Evolutionary conservation across 139 green algal genomes (phyloP).

Genomic region (Chlamydomonas incerta): DNA sequence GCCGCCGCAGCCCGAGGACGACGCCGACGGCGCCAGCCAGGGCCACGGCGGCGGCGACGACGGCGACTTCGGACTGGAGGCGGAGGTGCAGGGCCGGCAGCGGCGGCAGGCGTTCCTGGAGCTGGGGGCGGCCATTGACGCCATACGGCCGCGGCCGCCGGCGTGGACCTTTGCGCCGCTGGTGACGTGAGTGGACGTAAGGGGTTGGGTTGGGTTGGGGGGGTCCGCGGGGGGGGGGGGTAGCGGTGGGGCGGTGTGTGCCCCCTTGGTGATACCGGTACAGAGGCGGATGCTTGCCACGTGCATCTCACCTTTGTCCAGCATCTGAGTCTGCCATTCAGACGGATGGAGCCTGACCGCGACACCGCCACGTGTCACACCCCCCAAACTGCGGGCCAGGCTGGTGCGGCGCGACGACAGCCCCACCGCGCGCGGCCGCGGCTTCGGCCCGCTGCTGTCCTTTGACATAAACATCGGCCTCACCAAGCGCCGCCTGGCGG

Average conservation of each 20-base stretch:
- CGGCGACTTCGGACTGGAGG: neutral
- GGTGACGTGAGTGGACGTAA: constrained; percentile 8
- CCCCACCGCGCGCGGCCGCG: neutral
- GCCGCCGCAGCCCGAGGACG: neutral
- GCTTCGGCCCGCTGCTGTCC: constrained; percentile 38
- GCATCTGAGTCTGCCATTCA: too few species aligned
- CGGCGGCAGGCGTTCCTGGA: constrained; percentile 24
- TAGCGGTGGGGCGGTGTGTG: too few species aligned
- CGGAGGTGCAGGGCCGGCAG: neutral
- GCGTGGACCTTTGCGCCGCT: constrained; percentile 32
- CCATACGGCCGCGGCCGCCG: constrained; percentile 26
- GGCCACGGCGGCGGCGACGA: neutral
- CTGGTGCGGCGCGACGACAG: neutral
- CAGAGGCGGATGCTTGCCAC: too few species aligned
- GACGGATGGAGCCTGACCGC: too few species aligned
- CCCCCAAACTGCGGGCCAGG: neutral
- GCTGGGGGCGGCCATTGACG: constrained; percentile 27
- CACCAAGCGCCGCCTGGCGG: constrained; percentile 23
- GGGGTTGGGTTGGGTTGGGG: too few species aligned
- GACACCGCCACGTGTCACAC: too few species aligned
- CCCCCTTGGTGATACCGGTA: too few species aligned
- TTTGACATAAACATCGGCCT: constrained; percentile 8
- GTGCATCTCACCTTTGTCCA: too few species aligned
- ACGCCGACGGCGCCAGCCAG: neutral
- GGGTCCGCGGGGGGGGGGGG: too few species aligned